Percentiles rank a stretch among this genome's conserved stretches.
These are phyloP conservation scores for Boletus sp. DNA, from an alignment of 768 basidiomycete species.

Conservation along the genomic window DNA sequence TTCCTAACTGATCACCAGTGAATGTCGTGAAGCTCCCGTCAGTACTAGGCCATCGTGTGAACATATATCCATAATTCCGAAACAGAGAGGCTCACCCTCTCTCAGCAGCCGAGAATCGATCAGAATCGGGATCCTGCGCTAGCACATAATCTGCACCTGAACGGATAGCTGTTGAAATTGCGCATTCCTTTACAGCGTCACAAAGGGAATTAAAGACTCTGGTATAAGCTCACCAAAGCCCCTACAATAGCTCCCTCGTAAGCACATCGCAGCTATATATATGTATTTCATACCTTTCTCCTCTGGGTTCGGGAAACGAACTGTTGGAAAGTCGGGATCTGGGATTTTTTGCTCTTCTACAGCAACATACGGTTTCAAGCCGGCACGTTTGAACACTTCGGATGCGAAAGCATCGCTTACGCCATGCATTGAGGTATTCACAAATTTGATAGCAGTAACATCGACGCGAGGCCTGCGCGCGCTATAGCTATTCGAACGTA, in stretches of 20 bases:
- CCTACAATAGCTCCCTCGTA: constrained; percentile 31
- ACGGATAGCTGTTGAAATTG: constrained; percentile 57
- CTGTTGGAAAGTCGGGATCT: constrained; percentile 84
- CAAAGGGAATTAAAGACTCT: background rate
- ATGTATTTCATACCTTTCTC: constrained; percentile 60
- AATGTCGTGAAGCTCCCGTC: constrained; percentile 65
- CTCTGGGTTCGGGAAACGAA: constrained; percentile 85
- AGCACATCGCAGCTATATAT: background rate
- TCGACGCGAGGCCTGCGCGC: constrained; percentile 8
- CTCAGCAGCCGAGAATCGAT: constrained; percentile 78
- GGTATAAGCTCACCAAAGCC: constrained; percentile 40
- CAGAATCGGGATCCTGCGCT: constrained; percentile 88
- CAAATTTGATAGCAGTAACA: constrained; percentile 48
- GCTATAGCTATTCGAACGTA: background rate
- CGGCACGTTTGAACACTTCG: constrained; percentile 55
- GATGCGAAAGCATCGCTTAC: constrained; percentile 68
- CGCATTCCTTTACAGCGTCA: constrained; percentile 55
- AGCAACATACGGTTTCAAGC: constrained; percentile 55
- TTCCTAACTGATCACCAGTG: constrained; percentile 83
- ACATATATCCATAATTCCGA: background rate
- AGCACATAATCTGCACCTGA: constrained; percentile 61
- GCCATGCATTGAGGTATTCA: constrained; percentile 90
- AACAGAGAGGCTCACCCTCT: constrained; percentile 42
- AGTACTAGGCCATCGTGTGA: constrained; percentile 4
- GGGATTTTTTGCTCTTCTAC: constrained; percentile 67